These are phyloP conservation scores for Pichia terricola DNA, from an alignment of 1,139 yeast species.

Conservation along the genomic window DNA sequence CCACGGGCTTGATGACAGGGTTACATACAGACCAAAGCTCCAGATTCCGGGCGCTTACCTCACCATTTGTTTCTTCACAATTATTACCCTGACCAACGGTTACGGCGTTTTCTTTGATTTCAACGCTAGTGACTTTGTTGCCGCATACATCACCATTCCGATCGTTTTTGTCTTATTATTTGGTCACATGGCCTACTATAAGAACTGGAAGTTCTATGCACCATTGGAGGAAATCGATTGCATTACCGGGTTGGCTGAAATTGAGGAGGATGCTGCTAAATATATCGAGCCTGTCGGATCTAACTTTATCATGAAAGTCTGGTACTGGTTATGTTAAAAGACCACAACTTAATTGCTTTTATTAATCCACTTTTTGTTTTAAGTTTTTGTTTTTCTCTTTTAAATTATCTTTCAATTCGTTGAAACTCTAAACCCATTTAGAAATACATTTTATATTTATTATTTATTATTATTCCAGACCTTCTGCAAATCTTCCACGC, in stretches of 20 bases:
- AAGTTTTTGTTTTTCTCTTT: too few relatives aligned
- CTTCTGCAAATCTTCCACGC: too few relatives aligned
- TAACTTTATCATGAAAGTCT: slow-evolving; percentile 28
- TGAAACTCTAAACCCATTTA: too few relatives aligned
- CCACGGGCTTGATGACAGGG: slow-evolving; percentile 36
- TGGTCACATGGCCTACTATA: slow-evolving; percentile 28
- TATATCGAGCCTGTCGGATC: slow-evolving; percentile 29
- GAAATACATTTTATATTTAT: too few relatives aligned
- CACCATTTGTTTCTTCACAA: slow-evolving; percentile 32
- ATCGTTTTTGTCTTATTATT: slow-evolving; percentile 38
- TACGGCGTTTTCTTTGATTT: slow-evolving; percentile 37
- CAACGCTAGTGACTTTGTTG: slow-evolving; percentile 41
- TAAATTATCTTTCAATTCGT: too few relatives aligned
- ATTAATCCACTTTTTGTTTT: background rate
- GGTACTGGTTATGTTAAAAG: slow-evolving; percentile 29
- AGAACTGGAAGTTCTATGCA: slow-evolving; percentile 24
- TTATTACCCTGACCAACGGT: slow-evolving; percentile 48
- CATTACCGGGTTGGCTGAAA: slow-evolving; percentile 33
- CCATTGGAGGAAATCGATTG: slow-evolving; percentile 38
- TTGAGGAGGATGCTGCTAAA: slow-evolving; percentile 32
- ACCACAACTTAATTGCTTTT: background rate
- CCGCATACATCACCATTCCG: slow-evolving; percentile 56
- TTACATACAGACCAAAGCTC: slow-evolving; percentile 35
- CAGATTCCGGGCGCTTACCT: slow-evolving; percentile 39
- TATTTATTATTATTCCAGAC: too few relatives aligned